These are phyloP conservation scores for Backusella macrospora DNA, from an alignment of 192 early-diverging fungal species.

Conservation along the genomic window DNA sequence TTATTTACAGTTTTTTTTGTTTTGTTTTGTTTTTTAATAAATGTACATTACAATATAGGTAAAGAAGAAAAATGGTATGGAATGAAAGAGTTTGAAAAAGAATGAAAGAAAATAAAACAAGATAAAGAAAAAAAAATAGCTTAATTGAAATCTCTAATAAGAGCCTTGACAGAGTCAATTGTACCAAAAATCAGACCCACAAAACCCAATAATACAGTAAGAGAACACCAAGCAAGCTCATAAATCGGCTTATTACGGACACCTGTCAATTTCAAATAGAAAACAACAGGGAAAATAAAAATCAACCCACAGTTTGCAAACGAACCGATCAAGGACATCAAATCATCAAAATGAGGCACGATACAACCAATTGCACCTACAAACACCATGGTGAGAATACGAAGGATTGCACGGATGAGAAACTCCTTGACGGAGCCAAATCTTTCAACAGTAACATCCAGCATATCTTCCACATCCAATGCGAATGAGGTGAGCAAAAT, in stretches of 20 bases:
- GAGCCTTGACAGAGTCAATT: constrained; percentile 60
- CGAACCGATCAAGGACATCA: constrained; percentile 85
- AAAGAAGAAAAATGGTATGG: no score
- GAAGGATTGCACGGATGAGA: constrained; percentile 54
- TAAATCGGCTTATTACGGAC: constrained; percentile 37
- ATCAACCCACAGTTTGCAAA: constrained; percentile 78
- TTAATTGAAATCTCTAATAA: constrained; percentile 38
- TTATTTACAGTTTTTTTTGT: no score
- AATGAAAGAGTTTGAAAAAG: no score
- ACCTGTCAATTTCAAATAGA: constrained; percentile 76
- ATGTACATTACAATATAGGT: no score
- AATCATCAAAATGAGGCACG: constrained; percentile 79
- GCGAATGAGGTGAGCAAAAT: constrained; percentile 76
- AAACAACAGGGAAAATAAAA: constrained; percentile 82
- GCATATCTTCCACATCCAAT: constrained; percentile 70
- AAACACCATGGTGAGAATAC: constrained; percentile 56
- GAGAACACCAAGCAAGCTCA: constrained; percentile 53
- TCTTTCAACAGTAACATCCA: constrained; percentile 62
- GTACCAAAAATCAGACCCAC: constrained; percentile 67
- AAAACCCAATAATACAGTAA: constrained; percentile 64
- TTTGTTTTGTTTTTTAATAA: no score
- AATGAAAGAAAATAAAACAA: not conserved
- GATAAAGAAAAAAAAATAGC: not conserved
- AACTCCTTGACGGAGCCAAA: constrained; percentile 55
- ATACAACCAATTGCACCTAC: constrained; percentile 63